These are phyloP conservation scores for Penicillium nucicola DNA, from an alignment of 495 filamentous ascomycete species.

Conservation along the genomic window DNA sequence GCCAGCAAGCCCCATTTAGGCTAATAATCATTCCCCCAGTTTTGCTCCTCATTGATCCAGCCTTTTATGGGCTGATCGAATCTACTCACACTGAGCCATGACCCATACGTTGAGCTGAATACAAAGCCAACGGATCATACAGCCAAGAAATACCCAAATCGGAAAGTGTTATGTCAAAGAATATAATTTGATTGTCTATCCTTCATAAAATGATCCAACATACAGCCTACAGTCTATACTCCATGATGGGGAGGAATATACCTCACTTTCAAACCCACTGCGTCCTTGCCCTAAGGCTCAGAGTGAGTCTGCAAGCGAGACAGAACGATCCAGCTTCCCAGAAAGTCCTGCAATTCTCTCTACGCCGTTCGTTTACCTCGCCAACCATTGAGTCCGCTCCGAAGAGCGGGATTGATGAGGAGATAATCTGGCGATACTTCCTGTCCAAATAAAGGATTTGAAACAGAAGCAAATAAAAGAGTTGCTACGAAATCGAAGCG, in stretches of 20 bases:
- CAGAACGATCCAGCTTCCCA: constrained; percentile 27
- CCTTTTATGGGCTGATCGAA: too few relatives aligned
- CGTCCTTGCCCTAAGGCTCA: constrained; percentile 36
- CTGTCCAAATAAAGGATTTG: neutral
- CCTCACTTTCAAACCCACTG: constrained; percentile 52
- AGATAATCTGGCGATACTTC: constrained; percentile 43
- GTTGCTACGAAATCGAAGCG: neutral
- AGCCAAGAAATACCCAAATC: too few relatives aligned
- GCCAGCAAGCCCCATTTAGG: too few relatives aligned
- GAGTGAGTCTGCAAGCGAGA: constrained; percentile 53
- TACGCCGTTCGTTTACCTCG: constrained; percentile 53
- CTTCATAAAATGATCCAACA: neutral
- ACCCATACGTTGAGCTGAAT: too few relatives aligned
- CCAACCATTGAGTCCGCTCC: constrained; percentile 41
- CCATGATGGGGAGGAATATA: constrained; percentile 28
- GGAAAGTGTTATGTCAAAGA: too few relatives aligned
- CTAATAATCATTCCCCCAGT: too few relatives aligned
- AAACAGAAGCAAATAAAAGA: neutral
- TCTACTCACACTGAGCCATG: too few relatives aligned
- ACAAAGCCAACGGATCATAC: too few relatives aligned
- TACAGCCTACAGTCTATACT: neutral
- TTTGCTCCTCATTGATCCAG: too few relatives aligned
- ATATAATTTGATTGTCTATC: too few relatives aligned
- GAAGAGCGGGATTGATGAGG: constrained; percentile 42
- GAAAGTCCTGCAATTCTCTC: constrained; percentile 28